Conservation (phyloP, 2,329 filamentous ascomycete species). For the Dactylellina leptospora region DNA sequence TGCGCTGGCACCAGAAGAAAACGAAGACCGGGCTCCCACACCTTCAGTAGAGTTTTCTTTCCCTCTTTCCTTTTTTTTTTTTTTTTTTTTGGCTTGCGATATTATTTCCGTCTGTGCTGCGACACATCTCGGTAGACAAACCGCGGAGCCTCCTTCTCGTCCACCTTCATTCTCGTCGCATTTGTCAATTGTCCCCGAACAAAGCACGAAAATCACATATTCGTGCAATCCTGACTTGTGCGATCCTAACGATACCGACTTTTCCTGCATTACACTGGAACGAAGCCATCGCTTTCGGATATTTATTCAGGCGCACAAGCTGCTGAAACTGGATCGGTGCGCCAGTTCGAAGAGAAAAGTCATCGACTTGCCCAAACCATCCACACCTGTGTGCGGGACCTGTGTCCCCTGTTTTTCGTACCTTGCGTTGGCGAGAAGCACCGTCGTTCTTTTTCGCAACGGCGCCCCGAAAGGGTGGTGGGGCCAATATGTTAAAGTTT, state of each 20-base stretch:
- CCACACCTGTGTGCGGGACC: too few species aligned
- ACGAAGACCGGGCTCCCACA: conserved; percentile 22
- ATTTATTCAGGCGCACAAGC: conserved; percentile 22
- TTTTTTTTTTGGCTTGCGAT: conserved; percentile 6
- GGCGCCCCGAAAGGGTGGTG: conserved; percentile 14
- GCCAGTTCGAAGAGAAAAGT: conserved; percentile 16
- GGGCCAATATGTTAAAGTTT: conserved; percentile 9
- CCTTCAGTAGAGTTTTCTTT: conserved; percentile 19
- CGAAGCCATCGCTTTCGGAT: conserved; percentile 17
- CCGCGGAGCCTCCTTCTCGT: too few species aligned
- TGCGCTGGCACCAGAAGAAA: conserved; percentile 48
- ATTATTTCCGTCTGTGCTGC: conserved; percentile 8
- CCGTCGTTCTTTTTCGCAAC: conserved; percentile 8
- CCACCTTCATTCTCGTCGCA: conserved; percentile 22
- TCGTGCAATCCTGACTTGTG: conserved; percentile 35
- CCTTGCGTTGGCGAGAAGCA: conserved; percentile 51
- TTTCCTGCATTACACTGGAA: background rate
- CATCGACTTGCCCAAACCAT: conserved; percentile 42
- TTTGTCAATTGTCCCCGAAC: conserved; percentile 41
- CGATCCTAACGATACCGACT: conserved; percentile 43
- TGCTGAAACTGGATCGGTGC: conserved; percentile 15
- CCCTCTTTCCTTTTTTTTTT: too few species aligned
- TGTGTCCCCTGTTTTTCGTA: conserved; percentile 50
- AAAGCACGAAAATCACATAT: conserved; percentile 42
- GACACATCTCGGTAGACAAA: too few species aligned